Conservation (phyloP, 306 rosid genomes). For the Ochetophila trinervis region DNA sequence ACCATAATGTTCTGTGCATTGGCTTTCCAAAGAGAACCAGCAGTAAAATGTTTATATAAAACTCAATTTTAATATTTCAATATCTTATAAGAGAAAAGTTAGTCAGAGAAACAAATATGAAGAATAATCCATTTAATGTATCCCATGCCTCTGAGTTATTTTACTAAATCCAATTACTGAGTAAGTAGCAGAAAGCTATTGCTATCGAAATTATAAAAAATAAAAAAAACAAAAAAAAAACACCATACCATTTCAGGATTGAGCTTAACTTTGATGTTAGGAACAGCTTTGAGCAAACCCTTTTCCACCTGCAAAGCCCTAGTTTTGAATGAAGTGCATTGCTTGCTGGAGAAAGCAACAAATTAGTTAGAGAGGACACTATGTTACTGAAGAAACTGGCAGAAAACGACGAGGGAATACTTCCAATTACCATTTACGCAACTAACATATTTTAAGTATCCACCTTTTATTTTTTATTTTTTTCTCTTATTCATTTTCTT, state of each 20-base stretch:
- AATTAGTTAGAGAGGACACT: not conserved
- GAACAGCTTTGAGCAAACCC: conserved; percentile 45
- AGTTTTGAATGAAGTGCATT: conserved; percentile 58
- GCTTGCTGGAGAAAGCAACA: conserved; percentile 50
- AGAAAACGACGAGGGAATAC: not conserved
- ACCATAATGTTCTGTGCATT: not conserved
- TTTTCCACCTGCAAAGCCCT: conserved; percentile 61
- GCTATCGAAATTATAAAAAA: too few relatives aligned
- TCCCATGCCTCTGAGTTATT: not conserved
- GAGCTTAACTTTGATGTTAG: conserved; percentile 50
- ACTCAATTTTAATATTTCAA: too few relatives aligned
- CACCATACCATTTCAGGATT: conserved; percentile 85
- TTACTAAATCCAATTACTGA: not conserved
- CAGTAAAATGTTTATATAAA: too few relatives aligned
- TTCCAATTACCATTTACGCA: not conserved
- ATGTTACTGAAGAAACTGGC: not conserved
- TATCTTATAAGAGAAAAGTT: too few relatives aligned
- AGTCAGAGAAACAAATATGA: not conserved
- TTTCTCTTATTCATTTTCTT: too few relatives aligned
- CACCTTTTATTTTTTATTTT: not conserved
- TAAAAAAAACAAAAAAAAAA: too few relatives aligned
- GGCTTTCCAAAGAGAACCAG: not conserved
- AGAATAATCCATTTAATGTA: not conserved
- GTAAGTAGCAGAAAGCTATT: too few relatives aligned
- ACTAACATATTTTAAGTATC: not conserved